Conservation (phyloP, 140 eudicot species). For the Cichorium intybus region DNA sequence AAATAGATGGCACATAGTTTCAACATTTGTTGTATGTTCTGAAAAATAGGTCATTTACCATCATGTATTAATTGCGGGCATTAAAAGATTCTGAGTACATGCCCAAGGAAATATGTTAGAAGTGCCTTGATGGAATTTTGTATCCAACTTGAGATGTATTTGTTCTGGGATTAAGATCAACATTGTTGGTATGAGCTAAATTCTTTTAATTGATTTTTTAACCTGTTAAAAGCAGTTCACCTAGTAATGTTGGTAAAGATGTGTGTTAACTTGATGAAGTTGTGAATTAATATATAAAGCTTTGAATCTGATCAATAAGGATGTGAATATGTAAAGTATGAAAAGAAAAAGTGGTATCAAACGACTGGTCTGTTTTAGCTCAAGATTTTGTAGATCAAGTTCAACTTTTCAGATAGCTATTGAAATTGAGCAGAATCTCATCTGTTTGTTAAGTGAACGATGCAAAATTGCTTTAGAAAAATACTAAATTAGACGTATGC, state of each 20-base stretch:
- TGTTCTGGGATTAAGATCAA: constrained; percentile 2
- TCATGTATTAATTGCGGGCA: constrained; percentile 11
- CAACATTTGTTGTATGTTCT: constrained; percentile 8
- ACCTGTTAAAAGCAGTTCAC: too few species aligned
- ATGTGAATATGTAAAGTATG: neutral
- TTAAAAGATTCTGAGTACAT: constrained; percentile 13
- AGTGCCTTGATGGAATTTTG: constrained; percentile 8
- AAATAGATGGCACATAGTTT: constrained; percentile 34
- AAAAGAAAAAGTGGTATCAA: neutral
- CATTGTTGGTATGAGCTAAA: neutral
- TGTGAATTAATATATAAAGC: neutral
- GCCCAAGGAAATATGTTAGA: neutral
- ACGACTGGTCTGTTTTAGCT: neutral
- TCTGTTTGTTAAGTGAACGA: too few species aligned
- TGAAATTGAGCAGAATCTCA: too few species aligned
- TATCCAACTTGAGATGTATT: constrained; percentile 19
- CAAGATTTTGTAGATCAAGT: too few species aligned
- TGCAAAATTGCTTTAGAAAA: too few species aligned
- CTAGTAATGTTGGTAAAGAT: too few species aligned
- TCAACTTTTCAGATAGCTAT: too few species aligned
- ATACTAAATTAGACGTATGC: too few species aligned
- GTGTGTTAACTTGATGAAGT: neutral
- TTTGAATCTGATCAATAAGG: too few species aligned
- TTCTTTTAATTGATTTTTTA: too few species aligned
- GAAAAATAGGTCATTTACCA: constrained; percentile 7